Base-by-base conservation (phyloP, 345 rosid genomes). In the Brassica nigra region DNA sequence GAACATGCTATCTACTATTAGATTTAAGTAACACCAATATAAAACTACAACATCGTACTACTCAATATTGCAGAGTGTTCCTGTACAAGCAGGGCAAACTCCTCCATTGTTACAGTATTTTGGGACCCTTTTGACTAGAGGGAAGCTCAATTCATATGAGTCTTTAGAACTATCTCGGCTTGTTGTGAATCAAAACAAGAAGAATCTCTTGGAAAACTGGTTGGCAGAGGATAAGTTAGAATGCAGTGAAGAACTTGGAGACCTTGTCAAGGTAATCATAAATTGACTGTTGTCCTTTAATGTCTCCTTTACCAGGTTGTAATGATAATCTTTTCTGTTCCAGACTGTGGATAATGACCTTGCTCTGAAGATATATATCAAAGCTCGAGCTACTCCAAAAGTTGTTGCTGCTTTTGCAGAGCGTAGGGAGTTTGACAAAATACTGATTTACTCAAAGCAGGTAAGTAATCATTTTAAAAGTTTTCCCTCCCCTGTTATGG, bases 311-410 rank as follows among this genome's bases (percentile, higher is more conserved):
- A 64, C 16, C 68, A 57, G 66, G 63, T 12, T 67, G 52, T 76
- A 36, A 71, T 64, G n/a, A 20, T 75, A 65, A 8, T n/a, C 44
- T 28, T 86, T 78, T 68, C 52, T 75, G 57, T 75, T 86, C 80
- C 79, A 96, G 99, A 96, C 99, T 57, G 99, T 96, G 84, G 99
- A 96, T 87, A 96, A 96, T 85, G 99, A 96, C 83, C 99, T 96
- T 77, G 99, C 99, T 1, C 78, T 96, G 79, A 96, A 96, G 83
- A 93, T 96, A 82, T 96, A 90, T 81, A 93, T 93, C 73, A 96
- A 96, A 88, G 99, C 99, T 62, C 89, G 99, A 85, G 99, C 97
- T 71, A 96, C 99, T 63, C 99, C 99, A 65, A 96, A 96, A 87
- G 99, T 96, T 81, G 98, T 96, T 36, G 98, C 99, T 31, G 99